Evolutionary conservation across 208 protist species (phyloP).

Genomic region (Trypanosomatidae sp.): DNA sequence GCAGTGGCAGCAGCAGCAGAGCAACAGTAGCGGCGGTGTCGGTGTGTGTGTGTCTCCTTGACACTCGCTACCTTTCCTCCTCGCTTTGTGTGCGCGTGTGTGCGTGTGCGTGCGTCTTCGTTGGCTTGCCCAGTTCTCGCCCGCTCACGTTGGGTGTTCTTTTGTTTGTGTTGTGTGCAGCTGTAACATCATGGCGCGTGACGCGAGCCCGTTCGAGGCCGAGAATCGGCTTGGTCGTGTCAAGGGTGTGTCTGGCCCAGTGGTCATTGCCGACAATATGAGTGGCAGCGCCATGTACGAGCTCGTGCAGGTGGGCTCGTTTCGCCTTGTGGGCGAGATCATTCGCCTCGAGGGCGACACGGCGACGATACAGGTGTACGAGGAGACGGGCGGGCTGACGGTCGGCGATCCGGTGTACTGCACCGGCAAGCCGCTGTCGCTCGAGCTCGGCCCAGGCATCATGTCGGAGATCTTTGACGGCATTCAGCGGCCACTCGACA

Average conservation of each 20-base stretch:
- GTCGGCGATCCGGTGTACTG: constrained; percentile 98
- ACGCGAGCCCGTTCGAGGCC: constrained; percentile 55
- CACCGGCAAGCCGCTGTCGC: constrained; percentile 98
- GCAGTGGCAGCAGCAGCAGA: no score
- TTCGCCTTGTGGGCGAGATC: constrained; percentile 99
- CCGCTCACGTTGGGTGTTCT: no score
- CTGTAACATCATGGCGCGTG: constrained; percentile 28
- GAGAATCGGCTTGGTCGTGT: constrained; percentile 75
- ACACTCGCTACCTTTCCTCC: no score
- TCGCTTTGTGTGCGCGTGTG: no score
- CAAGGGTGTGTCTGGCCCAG: constrained; percentile 91
- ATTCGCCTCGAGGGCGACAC: constrained; percentile 99
- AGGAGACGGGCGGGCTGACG: constrained; percentile 99
- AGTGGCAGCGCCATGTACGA: constrained; percentile 99
- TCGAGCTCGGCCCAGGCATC: constrained; percentile 99
- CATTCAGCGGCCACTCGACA: constrained; percentile 99
- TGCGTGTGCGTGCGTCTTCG: no score
- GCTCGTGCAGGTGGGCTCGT: constrained; percentile 98
- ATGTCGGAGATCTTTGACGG: constrained; percentile 99
- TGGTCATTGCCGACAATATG: constrained; percentile 99
- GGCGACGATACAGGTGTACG: constrained; percentile 99
- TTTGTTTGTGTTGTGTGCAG: no score
- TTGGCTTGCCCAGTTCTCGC: no score
- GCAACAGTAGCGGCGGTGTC: no score
- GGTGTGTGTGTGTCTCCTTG: no score